These are phyloP conservation scores for Umbilicus rupestris DNA, from an alignment of 164 flowering plant genomes.

Conservation along the genomic window DNA sequence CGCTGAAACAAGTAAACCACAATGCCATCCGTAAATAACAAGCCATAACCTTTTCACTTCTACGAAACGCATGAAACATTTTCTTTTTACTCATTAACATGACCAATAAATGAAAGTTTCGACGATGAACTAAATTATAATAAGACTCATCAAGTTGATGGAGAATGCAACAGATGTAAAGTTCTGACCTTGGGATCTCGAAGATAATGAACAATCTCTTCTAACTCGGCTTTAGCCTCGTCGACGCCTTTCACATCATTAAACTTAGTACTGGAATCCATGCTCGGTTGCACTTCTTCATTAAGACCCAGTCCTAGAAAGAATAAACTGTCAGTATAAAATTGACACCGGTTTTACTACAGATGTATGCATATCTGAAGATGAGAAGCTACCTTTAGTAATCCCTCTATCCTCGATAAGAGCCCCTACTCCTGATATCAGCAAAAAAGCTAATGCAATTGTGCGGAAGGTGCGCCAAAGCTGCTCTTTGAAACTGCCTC, in stretches of 20 bases:
- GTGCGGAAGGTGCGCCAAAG: slow-evolving; percentile 79
- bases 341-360: background rate
- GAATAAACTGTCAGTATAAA: background rate
- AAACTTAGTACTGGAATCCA: slow-evolving; percentile 89
- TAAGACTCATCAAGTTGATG: background rate
- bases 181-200: slow-evolving; percentile 65
- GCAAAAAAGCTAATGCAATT: slow-evolving; percentile 60
- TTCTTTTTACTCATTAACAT: too few relatives aligned
- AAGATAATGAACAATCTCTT: slow-evolving; percentile 97
- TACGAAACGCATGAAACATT: background rate
- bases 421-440: slow-evolving; percentile 81
- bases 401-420: slow-evolving; percentile 83
- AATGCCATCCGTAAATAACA: background rate
- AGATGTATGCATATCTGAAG: background rate
- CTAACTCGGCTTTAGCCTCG: slow-evolving; percentile 96
- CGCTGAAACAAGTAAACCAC: slow-evolving; percentile 40
- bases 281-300: slow-evolving; percentile 89
- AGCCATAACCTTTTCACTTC: background rate
- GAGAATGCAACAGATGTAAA: background rate
- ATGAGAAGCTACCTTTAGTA: slow-evolving; percentile 51
- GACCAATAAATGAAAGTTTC: background rate
- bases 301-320: slow-evolving; percentile 70
- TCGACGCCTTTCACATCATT: slow-evolving; percentile 97
- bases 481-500: slow-evolving; percentile 77
- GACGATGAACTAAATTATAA: background rate